Evolutionary conservation across 495 filamentous ascomycete genomes (phyloP), one percentile per base, ranked within the genome.

Genomic region (Amniculicola lignicola): DNA sequence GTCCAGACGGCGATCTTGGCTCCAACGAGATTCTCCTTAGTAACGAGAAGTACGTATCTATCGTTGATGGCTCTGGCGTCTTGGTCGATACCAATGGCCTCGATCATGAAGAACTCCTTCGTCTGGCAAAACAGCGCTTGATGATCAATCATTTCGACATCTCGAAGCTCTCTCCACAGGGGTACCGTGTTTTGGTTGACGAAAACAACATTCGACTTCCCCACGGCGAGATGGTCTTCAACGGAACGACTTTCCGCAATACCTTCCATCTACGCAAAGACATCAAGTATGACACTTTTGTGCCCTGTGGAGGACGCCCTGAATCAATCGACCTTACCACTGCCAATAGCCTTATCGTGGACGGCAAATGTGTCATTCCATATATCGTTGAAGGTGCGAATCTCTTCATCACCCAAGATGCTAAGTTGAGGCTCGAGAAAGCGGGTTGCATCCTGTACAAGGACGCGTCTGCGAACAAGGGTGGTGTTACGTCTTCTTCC

Each of bases 311-410:
- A 73, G 93, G 93, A 51, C 88, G 93, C 11, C 93, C 93, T 3
- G 94, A 98, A 75, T 95, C 92, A 1, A 95, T 98, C 65, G 94
- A 98, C 66, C 80, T 98, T 56, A 82, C 85, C 39, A 88, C 84
- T 10, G 92, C 89, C 25, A 82, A 78, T 68, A 87, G 86, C 70
- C 81, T 98, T 50, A 95, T 98, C 69, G 65, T 74, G 39, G 82
- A 93, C 53, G 87, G 88, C 71, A 95, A 93, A 75, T 78, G 78
- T 14, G 80, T 79, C 4, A 86, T 98, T 52, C 90, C 90, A 4
- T 97, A 93, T 75, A 91, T 98, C 24, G 93, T 98, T 40, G 93
- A 98, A 71, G 93, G 93, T 18, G 93, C 93, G 67, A 98, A 98
- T 68, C 77, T 98, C 35, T 98, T 98, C 81, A 93, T 98, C 72